Evolutionary conservation across 2,329 filamentous ascomycete species (phyloP), one percentile per base, ranked within the genome.

Genomic region (Fonsecaea nubica): DNA sequence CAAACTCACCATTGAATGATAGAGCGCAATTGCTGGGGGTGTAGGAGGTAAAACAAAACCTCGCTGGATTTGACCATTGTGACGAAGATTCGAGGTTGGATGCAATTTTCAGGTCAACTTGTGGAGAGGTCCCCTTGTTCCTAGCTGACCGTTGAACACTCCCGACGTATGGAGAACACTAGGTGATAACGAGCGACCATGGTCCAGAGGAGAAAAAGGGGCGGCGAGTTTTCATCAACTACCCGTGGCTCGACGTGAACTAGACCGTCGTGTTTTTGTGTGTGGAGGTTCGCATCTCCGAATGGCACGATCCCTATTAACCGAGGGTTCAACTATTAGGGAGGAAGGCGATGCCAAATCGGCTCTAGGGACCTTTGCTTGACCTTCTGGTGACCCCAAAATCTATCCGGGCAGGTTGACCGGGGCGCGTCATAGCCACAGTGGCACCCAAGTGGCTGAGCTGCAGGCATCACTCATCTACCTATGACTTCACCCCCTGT

Each of bases 1-100:
- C 25, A 48, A 63, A 75, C 83, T 73, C 84, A 95, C 93, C 93
- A 97, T 89, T 97, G 93, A 69, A 96, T 84, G 70, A 97, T 92
- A 55, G 90, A 85, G 75, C 92, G 89, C 77, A 97, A 82, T 82
- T 97, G 86, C 72, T 84, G 85, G 40, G 92, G 90, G 80, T 96
- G 93, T 71, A 91, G 81, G 65, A 89, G 79, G 75, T 89, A 91
- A 82, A 94, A 95, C 69, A 91, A 76, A 66, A 88, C 78, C 73
- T 87, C 83, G 63, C 79, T 76, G 63, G 80, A 72, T 72, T 76
- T 69, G 71, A 77, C 77, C 80, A 81, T 81, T 56, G 55, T 77
- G 76, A 50, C 60, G 25, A 21, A 40, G n/a, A 32, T n/a, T 25
- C 35, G 53, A 48, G 30, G 48, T 60, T 4, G 18, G 32, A 35